These are phyloP conservation scores for Rhynchosporium secalis DNA, from an alignment of 2,329 filamentous ascomycete genomes.

Conservation along the genomic window DNA sequence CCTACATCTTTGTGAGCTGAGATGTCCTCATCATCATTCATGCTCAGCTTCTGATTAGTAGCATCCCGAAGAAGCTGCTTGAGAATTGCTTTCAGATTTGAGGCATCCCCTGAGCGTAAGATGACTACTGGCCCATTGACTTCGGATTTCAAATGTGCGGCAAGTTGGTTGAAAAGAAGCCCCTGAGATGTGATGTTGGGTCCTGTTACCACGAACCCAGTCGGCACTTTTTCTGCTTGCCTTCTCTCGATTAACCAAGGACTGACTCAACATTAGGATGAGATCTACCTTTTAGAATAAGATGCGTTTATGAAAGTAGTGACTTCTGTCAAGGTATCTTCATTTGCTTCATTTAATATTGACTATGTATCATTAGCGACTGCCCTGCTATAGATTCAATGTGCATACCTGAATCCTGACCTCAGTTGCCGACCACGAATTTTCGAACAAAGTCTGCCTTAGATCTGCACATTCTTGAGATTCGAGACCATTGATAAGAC, in stretches of 20 bases:
- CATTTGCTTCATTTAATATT: slow-evolving; percentile 61
- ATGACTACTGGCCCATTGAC: slow-evolving; percentile 60
- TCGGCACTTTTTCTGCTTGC: slow-evolving; percentile 46
- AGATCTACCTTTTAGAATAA: slow-evolving; percentile 31
- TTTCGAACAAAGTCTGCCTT: slow-evolving; percentile 60
- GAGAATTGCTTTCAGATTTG: slow-evolving; percentile 70
- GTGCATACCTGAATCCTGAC: slow-evolving; percentile 57
- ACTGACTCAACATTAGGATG: too few species aligned
- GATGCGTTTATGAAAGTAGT: slow-evolving; percentile 53
- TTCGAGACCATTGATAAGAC: slow-evolving; percentile 58
- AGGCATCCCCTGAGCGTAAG: slow-evolving; percentile 68
- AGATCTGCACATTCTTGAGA: slow-evolving; percentile 48
- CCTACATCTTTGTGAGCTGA: slow-evolving; percentile 51
- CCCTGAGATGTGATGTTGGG: slow-evolving; percentile 76
- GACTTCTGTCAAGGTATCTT: slow-evolving; percentile 59
- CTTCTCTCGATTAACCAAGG: slow-evolving; percentile 19
- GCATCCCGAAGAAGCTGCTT: slow-evolving; percentile 72
- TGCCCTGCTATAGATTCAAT: slow-evolving; percentile 24
- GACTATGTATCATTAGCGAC: slow-evolving; percentile 45
- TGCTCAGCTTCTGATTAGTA: slow-evolving; percentile 48
- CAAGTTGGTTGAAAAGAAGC: slow-evolving; percentile 70
- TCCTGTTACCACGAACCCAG: slow-evolving; percentile 73
- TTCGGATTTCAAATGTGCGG: slow-evolving; percentile 52
- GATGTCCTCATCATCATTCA: slow-evolving; percentile 55
- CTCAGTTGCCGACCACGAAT: slow-evolving; percentile 65